Evolutionary conservation across 1,284 basidiomycete genomes (phyloP).

Genomic region (Inonotus obliquus): DNA sequence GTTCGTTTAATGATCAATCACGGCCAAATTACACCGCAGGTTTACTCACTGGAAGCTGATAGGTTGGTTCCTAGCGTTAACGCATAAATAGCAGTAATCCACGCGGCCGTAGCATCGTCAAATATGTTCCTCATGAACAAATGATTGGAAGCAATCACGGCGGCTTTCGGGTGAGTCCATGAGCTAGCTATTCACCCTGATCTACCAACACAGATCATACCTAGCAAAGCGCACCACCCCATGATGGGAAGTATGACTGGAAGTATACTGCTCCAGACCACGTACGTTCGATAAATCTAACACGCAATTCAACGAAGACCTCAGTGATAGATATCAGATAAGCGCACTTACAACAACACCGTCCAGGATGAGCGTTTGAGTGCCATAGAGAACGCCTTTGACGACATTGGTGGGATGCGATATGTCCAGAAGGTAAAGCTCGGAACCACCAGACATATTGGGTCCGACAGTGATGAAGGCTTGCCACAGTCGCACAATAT

Average conservation of each 20-base stretch:
- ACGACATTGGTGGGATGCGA: background rate
- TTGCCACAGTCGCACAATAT: background rate
- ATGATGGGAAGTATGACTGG: background rate
- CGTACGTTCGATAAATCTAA: background rate
- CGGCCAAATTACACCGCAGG: background rate
- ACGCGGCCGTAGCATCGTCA: background rate
- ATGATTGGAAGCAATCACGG: background rate
- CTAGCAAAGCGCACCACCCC: background rate
- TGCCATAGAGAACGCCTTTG: background rate
- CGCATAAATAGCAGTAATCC: background rate
- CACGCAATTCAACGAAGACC: background rate
- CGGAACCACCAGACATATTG: background rate
- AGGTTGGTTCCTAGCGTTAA: background rate
- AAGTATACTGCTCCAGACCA: background rate
- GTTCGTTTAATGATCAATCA: background rate
- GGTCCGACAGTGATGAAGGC: background rate
- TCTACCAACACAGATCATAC: background rate
- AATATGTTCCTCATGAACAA: background rate
- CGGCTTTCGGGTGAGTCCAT: too few species aligned
- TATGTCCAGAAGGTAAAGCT: background rate
- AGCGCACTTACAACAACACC: background rate
- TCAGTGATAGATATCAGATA: background rate
- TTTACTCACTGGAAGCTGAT: background rate
- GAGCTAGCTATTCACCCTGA: background rate
- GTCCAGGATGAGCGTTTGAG: background rate